Evolutionary conservation across 495 filamentous ascomycete species (phyloP).

Genomic region (Hypoxylon lienhwacheense): DNA sequence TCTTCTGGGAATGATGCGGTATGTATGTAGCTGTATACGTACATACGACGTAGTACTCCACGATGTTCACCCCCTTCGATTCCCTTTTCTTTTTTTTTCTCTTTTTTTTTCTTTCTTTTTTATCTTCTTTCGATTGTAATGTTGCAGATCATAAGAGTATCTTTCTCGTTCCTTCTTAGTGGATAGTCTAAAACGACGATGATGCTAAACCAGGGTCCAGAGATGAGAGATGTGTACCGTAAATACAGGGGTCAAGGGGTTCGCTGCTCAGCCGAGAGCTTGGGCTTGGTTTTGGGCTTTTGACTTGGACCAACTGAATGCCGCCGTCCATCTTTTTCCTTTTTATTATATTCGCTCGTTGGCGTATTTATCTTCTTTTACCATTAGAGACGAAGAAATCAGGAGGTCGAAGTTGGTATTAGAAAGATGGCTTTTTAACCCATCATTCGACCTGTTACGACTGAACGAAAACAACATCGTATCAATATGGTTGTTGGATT

Average conservation of each 20-base stretch:
- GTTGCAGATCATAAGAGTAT: conserved; percentile 31
- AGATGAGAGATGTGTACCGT: conserved; percentile 23
- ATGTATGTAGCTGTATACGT: conserved; percentile 13
- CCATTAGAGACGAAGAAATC: conserved; percentile 2
- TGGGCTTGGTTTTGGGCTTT: conserved; percentile 10
- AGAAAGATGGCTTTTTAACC: conserved; percentile 6
- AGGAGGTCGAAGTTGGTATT: conserved; percentile 13
- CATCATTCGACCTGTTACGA: conserved; percentile 24
- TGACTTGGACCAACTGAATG: conserved; percentile 16
- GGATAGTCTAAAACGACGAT: conserved; percentile 35
- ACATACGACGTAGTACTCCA: too few relatives aligned
- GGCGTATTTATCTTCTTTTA: too few relatives aligned
- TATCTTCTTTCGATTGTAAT: too few relatives aligned
- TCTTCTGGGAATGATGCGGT: conserved; percentile 20
- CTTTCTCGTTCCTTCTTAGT: conserved; percentile 31
- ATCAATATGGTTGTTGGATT: conserved; percentile 2
- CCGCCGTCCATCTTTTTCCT: conserved; percentile 7
- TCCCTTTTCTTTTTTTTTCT: too few relatives aligned
- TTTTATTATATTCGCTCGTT: background rate
- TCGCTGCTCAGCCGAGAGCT: conserved; percentile 27
- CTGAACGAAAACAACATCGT: conserved; percentile 6
- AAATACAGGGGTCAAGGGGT: conserved; percentile 31
- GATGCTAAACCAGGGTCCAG: conserved; percentile 33
- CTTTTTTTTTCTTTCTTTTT: too few relatives aligned
- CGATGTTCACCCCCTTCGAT: too few relatives aligned